Percentiles rank a stretch among this genome's conserved stretches.
phyloP scores from a whole-genome alignment of 73 alveolate genomes.

The Paramecium tetraurelia region DNA sequence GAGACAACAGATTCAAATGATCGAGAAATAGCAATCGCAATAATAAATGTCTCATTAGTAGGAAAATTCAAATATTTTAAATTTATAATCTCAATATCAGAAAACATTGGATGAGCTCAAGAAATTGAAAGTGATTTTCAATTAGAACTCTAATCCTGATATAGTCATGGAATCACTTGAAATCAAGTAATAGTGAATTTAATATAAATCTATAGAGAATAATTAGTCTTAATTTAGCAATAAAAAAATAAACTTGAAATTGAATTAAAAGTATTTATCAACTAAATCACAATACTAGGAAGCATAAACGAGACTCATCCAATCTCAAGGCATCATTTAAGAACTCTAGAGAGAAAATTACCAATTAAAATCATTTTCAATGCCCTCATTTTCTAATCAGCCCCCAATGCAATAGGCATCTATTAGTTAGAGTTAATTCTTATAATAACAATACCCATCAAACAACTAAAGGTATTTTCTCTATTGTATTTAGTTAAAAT shows the following conservation, averaged over 20 bases:
- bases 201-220: not conserved
- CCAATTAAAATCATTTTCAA: not conserved
- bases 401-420: not conserved
- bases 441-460: not conserved
- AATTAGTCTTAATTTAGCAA: not conserved
- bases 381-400: not conserved
- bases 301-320: not conserved
- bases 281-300: not conserved
- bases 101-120: not conserved
- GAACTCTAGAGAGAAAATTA: not conserved
- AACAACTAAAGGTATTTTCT: not conserved
- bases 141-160: slow-evolving; percentile 9
- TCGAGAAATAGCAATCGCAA: not conserved
- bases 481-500: not conserved
- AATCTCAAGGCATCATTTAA: not conserved
- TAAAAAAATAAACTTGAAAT: slow-evolving; percentile 22
- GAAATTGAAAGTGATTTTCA: not conserved
- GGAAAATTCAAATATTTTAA: not conserved
- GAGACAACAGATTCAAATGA: not conserved
- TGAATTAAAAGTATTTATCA: not conserved
- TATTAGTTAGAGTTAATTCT: not conserved
- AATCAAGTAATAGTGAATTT: not conserved
- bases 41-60: not conserved
- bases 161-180: slow-evolving; percentile 14
- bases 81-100: not conserved